A percentile compares a stretch with the other conserved stretches of the same genome.
phyloP scores from a whole-genome alignment of 805 yeast genomes.

The Candida gorgasii region DNA sequence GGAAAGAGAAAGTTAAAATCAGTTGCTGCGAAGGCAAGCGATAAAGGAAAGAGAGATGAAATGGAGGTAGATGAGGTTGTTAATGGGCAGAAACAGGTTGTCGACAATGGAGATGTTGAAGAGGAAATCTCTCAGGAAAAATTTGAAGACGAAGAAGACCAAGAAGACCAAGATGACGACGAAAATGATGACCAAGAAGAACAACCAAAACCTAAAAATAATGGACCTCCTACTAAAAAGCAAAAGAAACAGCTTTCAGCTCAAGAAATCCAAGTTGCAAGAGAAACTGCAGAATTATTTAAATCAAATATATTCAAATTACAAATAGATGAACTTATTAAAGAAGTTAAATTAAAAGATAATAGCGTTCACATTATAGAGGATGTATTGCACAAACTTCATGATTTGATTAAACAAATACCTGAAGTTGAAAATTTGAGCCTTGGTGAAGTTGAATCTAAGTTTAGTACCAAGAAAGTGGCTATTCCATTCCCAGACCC shows the following conservation, averaged over 20 bases:
- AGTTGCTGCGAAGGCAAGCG: not conserved
- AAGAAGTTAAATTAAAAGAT: constrained; percentile 77
- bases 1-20: constrained; percentile 13
- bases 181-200: constrained; percentile 14
- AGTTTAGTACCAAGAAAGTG: constrained; percentile 52
- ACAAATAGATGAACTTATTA: constrained; percentile 87
- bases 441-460: constrained; percentile 58
- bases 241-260: constrained; percentile 51
- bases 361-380: constrained; percentile 65
- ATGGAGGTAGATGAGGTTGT: not conserved
- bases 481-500: constrained; percentile 90
- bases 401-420: constrained; percentile 64
- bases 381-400: constrained; percentile 70
- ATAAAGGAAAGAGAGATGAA: not conserved
- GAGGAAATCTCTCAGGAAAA: not conserved
- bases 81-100: not conserved
- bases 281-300: constrained; percentile 92
- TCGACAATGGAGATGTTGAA: not conserved
- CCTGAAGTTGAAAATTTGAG: constrained; percentile 55
- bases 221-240: constrained; percentile 32
- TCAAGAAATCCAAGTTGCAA: constrained; percentile 85
- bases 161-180: constrained; percentile 11
- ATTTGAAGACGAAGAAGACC: not conserved
- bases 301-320: constrained; percentile 93
- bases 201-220: constrained; percentile 6